Base-by-base conservation (phyloP, 2,329 filamentous ascomycete species). In the Penicillium sp. region DNA sequence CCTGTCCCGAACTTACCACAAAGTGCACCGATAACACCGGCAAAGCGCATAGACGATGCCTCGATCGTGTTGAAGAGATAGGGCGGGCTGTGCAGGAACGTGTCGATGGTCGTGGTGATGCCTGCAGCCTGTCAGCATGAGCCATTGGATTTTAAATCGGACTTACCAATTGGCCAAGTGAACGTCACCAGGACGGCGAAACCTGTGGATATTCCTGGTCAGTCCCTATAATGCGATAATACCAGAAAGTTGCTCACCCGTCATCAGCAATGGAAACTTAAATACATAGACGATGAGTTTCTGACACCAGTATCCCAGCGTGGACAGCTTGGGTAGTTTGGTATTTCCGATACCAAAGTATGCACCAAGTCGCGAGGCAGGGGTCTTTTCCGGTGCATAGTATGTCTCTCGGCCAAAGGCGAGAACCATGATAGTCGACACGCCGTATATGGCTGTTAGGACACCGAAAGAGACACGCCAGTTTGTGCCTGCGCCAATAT, bases 31-130 rank as follows among this genome's bases (percentile, higher is more conserved):
- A 69, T 62, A 5, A 67, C 61, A 14, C 63, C 63, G 2, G 67
- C 64, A 51, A 67, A 69, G 10, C 64, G 61, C 55, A 69, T 59
- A 2, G 67, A 69, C 10, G 67, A 62, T n/a, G 65, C 66, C 27
- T 62, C 44, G 23, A 69, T 53, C 1, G 64, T 60, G 36, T 64
- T 39, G 42, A 69, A 68, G 6, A 63, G 52, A 45, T 69, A 69
- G 1, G 67, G 66, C 3, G 59, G 63, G 23, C 57, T 54, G 36
- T 59, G 63, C 27, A 69, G 45, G 42, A 69, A 67, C 3, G 55
- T 50, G 27, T 65, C 64, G 24, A 69, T 55, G 1, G 67, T 69
- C 5, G 62, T 63, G 6, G 65, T 69, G 42, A 69, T 69, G 16
- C 61, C 61, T 62, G 8, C 10, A 7, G 14, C 27, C 7, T 13